Evolutionary conservation across 495 filamentous ascomycete genomes (phyloP).

Genomic region (Staphylotrichum longicolle): DNA sequence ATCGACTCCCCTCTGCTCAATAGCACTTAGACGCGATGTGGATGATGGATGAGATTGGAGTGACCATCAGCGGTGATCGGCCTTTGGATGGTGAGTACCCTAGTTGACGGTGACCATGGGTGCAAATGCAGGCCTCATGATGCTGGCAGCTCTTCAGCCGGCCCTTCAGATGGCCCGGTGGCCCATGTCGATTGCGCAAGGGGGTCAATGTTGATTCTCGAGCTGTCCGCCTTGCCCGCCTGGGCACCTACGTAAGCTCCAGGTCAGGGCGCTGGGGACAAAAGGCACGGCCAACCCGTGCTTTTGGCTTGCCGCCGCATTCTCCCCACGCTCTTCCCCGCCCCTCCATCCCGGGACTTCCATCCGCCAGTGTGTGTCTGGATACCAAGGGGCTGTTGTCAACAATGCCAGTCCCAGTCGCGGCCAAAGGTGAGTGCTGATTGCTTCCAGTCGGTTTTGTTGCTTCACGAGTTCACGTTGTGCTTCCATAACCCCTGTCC

Average conservation of each 20-base stretch:
- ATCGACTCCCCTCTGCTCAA: neutral
- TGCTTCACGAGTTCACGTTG: neutral
- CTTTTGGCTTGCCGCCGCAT: constrained; percentile 7
- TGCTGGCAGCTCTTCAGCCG: too few species aligned
- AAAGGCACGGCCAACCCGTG: neutral
- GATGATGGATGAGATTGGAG: too few species aligned
- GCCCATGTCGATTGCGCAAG: too few species aligned
- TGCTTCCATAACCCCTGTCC: constrained; percentile 20
- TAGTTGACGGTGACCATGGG: too few species aligned
- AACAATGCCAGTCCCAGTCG: constrained; percentile 46
- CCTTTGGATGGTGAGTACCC: too few species aligned
- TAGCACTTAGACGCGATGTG: too few species aligned
- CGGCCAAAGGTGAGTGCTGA: constrained; percentile 47
- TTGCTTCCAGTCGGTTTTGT: constrained; percentile 16
- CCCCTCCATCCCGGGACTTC: constrained; percentile 5
- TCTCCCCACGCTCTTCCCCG: constrained; percentile 14
- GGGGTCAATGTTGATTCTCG: neutral
- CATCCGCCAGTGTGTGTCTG: constrained; percentile 1
- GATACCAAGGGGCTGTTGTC: neutral
- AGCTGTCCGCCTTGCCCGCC: neutral
- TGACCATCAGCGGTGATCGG: too few species aligned
- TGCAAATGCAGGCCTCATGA: too few species aligned
- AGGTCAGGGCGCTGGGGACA: constrained; percentile 3
- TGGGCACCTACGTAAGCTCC: constrained; percentile 10
- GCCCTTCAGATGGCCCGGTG: too few species aligned